Percentiles rank a stretch among this genome's conserved stretches.
phyloP scores from a whole-genome alignment of 495 filamentous ascomycete species.

The Halenospora varia region DNA sequence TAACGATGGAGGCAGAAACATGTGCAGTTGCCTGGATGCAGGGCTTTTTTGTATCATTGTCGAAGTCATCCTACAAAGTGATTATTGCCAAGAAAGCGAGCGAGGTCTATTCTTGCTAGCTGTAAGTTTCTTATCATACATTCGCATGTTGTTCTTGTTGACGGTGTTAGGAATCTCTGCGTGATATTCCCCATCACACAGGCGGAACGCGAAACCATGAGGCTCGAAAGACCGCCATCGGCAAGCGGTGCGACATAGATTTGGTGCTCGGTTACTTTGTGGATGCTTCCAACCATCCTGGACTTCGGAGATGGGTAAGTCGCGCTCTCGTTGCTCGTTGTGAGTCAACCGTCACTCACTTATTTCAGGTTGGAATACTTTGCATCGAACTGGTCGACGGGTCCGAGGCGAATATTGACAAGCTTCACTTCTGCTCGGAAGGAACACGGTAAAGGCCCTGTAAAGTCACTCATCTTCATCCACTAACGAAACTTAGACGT shows the following conservation, averaged over 20 bases:
- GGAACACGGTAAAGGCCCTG: slow-evolving; percentile 2
- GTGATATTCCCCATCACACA: background rate
- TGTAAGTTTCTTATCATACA: background rate
- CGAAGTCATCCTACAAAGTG: background rate
- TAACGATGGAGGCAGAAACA: background rate
- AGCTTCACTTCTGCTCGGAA: slow-evolving; percentile 6
- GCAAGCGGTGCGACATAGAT: slow-evolving; percentile 2
- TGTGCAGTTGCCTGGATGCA: slow-evolving; percentile 12
- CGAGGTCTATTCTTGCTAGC: slow-evolving; percentile 12
- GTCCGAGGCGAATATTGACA: background rate
- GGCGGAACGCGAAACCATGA: background rate
- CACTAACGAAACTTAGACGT: background rate
- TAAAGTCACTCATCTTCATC: background rate
- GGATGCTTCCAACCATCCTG: background rate
- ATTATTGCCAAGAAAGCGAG: slow-evolving; percentile 2
- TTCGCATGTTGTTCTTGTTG: no score
- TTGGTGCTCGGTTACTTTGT: slow-evolving; percentile 8
- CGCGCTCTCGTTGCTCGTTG: background rate
- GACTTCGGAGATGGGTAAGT: slow-evolving; percentile 17
- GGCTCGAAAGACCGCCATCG: slow-evolving; percentile 6
- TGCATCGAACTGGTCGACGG: slow-evolving; percentile 10
- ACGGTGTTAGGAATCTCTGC: slow-evolving; percentile 3
- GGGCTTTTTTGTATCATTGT: slow-evolving; percentile 1
- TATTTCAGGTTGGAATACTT: slow-evolving; percentile 10
- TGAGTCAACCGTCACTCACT: background rate